phyloP scores from a whole-genome alignment of 495 filamentous ascomycete genomes.

The Delitschia confertaspora region DNA sequence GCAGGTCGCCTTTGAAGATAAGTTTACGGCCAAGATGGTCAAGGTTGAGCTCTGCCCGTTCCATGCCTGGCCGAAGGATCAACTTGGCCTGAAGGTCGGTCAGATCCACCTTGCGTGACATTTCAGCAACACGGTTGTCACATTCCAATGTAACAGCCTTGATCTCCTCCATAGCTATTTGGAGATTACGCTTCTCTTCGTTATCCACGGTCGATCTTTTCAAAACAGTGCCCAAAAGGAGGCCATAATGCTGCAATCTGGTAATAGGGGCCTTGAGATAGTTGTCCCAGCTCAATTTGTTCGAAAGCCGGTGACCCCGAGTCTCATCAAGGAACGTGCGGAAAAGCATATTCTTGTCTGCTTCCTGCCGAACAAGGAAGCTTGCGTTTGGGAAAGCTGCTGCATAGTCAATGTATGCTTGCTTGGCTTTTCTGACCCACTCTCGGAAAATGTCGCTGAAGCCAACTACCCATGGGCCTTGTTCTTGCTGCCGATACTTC shows the following conservation, averaged over 20 bases:
- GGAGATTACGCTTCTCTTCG: conserved; percentile 83
- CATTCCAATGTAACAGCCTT: conserved; percentile 86
- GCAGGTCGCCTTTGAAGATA: conserved; percentile 81
- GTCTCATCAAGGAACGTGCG: conserved; percentile 73
- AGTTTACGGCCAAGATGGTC: conserved; percentile 86
- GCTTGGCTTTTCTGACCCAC: conserved; percentile 92
- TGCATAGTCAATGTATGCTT: conserved; percentile 86
- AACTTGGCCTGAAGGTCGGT: conserved; percentile 76
- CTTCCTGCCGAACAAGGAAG: conserved; percentile 75
- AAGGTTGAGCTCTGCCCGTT: conserved; percentile 78
- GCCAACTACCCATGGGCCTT: conserved; percentile 86
- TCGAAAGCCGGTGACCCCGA: conserved; percentile 69
- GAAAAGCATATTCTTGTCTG: conserved; percentile 77
- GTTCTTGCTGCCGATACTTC: conserved; percentile 94
- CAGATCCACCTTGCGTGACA: conserved; percentile 82
- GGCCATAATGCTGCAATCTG: conserved; percentile 78
- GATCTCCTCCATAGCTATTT: conserved; percentile 88
- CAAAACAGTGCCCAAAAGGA: conserved; percentile 73
- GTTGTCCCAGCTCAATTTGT: conserved; percentile 84
- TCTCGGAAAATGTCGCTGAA: conserved; percentile 98
- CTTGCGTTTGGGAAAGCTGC: conserved; percentile 76
- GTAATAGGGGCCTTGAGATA: conserved; percentile 92
- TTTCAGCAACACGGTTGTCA: conserved; percentile 88
- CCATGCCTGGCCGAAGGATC: conserved; percentile 76
- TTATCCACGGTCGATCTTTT: conserved; percentile 75